Conservation (phyloP, 1,139 yeast genomes). For the Candida pseudoviswanathii region DNA sequence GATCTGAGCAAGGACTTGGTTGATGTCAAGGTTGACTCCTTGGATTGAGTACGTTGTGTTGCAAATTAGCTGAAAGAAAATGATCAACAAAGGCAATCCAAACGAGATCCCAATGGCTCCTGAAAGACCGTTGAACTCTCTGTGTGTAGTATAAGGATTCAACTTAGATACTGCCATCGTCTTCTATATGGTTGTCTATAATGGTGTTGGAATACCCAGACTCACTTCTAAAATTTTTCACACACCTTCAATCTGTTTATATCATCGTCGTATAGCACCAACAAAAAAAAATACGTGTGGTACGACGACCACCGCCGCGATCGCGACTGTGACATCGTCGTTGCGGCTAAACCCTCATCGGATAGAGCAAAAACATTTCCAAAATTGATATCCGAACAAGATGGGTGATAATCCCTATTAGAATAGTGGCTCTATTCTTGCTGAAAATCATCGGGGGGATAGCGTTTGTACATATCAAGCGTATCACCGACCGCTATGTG, state of each 20-base stretch:
- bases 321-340: background rate
- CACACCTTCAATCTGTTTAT: background rate
- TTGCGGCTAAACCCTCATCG: background rate
- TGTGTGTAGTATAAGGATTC: constrained; percentile 71
- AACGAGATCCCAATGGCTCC: constrained; percentile 73
- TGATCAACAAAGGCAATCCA: constrained; percentile 66
- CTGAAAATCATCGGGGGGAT: background rate
- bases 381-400: background rate
- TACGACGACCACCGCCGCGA: background rate
- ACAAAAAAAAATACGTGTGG: background rate
- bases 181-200: background rate
- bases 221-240: background rate
- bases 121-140: constrained; percentile 75
- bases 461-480: too few relatives aligned
- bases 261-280: background rate
- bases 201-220: background rate
- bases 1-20: constrained; percentile 29
- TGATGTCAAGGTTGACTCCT: constrained; percentile 49
- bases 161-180: constrained; percentile 23
- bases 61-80: constrained; percentile 57
- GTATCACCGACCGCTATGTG: too few relatives aligned
- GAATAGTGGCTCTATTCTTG: too few relatives aligned
- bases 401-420: background rate
- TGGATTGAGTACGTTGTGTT: constrained; percentile 57
- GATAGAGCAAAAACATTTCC: too few relatives aligned